These are phyloP conservation scores for Cyberlindnera lachancei DNA, from an alignment of 805 yeast genomes.

Conservation along the genomic window DNA sequence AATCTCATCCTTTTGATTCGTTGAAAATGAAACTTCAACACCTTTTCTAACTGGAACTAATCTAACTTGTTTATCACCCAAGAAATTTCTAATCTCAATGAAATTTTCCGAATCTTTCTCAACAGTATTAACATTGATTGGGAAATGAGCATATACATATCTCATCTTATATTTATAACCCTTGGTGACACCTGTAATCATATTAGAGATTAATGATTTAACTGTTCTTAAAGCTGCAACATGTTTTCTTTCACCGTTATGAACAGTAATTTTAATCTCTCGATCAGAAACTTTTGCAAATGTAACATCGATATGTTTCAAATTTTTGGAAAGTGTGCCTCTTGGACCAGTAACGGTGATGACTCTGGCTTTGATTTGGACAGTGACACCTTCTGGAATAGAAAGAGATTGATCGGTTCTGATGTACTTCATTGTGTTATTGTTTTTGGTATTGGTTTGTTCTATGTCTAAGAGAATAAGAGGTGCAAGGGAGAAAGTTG, in stretches of 20 bases:
- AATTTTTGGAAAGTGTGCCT: constrained; percentile 85
- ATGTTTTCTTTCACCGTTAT: constrained; percentile 99
- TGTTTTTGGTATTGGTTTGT: neutral
- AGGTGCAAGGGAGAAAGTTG: constrained; percentile 1
- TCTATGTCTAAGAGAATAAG: neutral
- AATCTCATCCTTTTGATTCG: constrained; percentile 90
- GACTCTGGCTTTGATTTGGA: constrained; percentile 84
- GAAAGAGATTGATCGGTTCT: constrained; percentile 79
- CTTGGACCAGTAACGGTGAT: constrained; percentile 95
- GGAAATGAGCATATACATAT: constrained; percentile 99
- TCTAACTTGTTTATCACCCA: constrained; percentile 98
- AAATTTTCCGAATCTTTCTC: constrained; percentile 65
- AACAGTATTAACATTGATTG: constrained; percentile 92
- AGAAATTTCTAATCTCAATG: constrained; percentile 97
- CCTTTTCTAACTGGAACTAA: constrained; percentile 79
- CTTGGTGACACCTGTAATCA: constrained; percentile 97
- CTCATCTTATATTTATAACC: constrained; percentile 99
- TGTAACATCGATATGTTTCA: constrained; percentile 92
- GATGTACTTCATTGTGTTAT: constrained; percentile 61
- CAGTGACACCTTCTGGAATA: constrained; percentile 88
- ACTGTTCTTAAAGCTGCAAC: constrained; percentile 99
- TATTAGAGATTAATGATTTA: constrained; percentile 87
- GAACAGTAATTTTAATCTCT: constrained; percentile 82
- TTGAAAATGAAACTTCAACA: constrained; percentile 75
- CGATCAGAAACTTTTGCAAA: constrained; percentile 69